phyloP scores from a whole-genome alignment of 2,329 filamentous ascomycete genomes.

The Sclerotinia minor region DNA sequence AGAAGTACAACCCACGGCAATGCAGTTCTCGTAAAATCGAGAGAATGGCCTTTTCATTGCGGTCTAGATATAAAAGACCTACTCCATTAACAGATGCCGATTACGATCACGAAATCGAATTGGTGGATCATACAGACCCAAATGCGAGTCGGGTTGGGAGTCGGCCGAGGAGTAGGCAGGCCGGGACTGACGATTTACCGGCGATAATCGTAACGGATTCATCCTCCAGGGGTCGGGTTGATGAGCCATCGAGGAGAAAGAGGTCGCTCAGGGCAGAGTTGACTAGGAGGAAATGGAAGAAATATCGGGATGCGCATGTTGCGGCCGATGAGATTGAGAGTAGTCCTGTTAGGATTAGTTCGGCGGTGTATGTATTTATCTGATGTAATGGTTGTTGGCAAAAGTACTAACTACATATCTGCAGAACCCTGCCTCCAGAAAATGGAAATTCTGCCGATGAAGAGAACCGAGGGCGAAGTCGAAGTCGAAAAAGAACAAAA shows the following conservation, averaged over 20 bases:
- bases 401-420: background rate
- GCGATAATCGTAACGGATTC: conserved; percentile 30
- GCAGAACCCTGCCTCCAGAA: conserved; percentile 20
- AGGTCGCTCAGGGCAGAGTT: conserved; percentile 36
- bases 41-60: conserved; percentile 23
- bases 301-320: conserved; percentile 44
- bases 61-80: conserved; percentile 42
- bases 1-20: conserved; percentile 8
- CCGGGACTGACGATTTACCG: background rate
- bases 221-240: conserved; percentile 34
- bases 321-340: conserved; percentile 26
- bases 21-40: conserved; percentile 21
- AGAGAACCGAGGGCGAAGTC: conserved; percentile 30
- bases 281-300: conserved; percentile 36
- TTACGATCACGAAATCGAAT: conserved; percentile 69
- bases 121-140: conserved; percentile 54
- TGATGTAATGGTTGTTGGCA: background rate
- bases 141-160: conserved; percentile 25
- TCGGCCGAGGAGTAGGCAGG: conserved; percentile 25
- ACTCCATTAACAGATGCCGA: conserved; percentile 57
- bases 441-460: conserved; percentile 2
- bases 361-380: conserved; percentile 13
- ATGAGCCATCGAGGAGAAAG: conserved; percentile 34
- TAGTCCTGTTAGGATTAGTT: conserved; percentile 7
- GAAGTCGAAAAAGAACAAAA: conserved; percentile 20